Evolutionary conservation across 2,329 filamentous ascomycete species (phyloP), one percentile per base, ranked within the genome.

Genomic region (Phialophora verrucosa): DNA sequence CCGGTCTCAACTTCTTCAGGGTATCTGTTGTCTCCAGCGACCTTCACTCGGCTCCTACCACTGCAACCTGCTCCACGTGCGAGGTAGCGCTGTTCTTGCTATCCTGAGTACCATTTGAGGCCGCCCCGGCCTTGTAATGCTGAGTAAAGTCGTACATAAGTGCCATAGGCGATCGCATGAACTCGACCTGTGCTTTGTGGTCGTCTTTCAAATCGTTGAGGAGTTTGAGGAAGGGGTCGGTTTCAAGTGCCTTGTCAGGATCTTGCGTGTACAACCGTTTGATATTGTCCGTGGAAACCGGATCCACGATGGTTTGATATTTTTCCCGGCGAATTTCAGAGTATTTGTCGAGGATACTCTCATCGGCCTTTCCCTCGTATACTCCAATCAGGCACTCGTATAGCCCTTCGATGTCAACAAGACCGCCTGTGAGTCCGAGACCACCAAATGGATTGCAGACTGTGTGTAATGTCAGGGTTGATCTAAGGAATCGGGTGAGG

Each of bases 401-500:
- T 4, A 90, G 80, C 0, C 85, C 85, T 12, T 85, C 87, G 1
- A 88, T 82, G 69, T 89, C 87, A 17, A 86, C 84, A 60, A 90
- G 85, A 0, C 87, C 87, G 4, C 87, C 87, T 0, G 86, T 89
- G 56, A 89, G 83, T 1, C 87, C 87, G 11, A 89, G 78, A 0
- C 87, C 87, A 56, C 87, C 87, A 76, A 83, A 83, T 8, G 70
- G 81, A 72, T 83, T 84, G 72, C 82, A 84, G 17, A 70, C 67
- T 63, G 59, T 20, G 47, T 14, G n/a, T 3, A n/a, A 7, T 8
- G 49, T 65, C 27, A 64, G 63, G 32, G 29, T 14, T 23, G 14
- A 31, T 25, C 17, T 17, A 3, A 29, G 12, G 6, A 14, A 2
- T 2, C 12, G 10, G 27, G 14, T 55, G 6, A 12, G 1, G 1